Base-by-base conservation (phyloP, 2,329 filamentous ascomycete species). In the Bipolaris victoriae region DNA sequence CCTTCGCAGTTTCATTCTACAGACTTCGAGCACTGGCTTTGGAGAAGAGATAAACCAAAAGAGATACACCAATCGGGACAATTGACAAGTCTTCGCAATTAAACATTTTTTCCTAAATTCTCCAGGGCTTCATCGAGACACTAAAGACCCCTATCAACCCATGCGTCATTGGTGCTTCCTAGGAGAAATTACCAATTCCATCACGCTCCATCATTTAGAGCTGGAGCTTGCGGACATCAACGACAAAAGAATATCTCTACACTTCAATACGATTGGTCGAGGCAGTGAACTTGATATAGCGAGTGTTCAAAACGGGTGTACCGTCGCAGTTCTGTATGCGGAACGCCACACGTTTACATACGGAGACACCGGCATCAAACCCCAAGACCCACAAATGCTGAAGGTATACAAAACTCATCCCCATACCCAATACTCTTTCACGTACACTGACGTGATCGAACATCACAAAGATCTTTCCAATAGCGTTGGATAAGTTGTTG, bases 21-120 rank as follows among this genome's bases (percentile, higher is more conserved):
- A 1, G 63, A 64, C 22, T 67, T 69, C 55, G 66, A 69, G 55
- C 57, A 67, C 56, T 69, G 66, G 68, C 64, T 69, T 36, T 71
- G 64, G 67, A 67, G 41, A 52, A 65, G 62, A 48, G 47, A 62
- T 37, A 60, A 65, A 58, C 51, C 60, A 60, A 60, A 60, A 33
- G 47, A 60, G 43, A 47, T 52, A 26, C 24, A 7, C 7, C 7
- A 26, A 26, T 26, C 24, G 43, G 61, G 52, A 59, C 54, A 59
- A 33, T 48, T 61, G 53, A 31, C 54, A 55, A 49, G 59, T 60
- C 59, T 67, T 58, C 61, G 57, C 41, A 56, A 63, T 40, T 49
- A 46, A 10, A 55, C 58, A 36, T 62, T 37, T 18, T 70, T 68
- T 52, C 62, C 64, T 50, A 16, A 44, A 1, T 44, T 26, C 10